Conservation (phyloP, 2,329 filamentous ascomycete species). For the Fusarium sp. region DNA sequence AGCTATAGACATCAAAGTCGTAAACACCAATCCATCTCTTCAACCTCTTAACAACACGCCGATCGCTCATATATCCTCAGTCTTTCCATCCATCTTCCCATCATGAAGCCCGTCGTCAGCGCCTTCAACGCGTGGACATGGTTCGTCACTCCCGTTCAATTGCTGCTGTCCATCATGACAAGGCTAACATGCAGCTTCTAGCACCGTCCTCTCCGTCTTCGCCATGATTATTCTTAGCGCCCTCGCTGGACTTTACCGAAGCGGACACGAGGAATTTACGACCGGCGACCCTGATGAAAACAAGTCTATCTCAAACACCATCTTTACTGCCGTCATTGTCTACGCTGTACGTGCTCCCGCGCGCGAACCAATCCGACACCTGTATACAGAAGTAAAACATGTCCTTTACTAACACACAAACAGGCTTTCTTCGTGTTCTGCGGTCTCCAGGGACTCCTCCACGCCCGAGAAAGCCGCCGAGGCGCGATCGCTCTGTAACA, state of each 20-base stretch:
- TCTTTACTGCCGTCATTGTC: slow-evolving; percentile 89
- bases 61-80: not conserved
- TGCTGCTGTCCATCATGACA: slow-evolving; percentile 28
- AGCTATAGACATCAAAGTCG: slow-evolving; percentile 41
- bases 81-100: slow-evolving; percentile 51
- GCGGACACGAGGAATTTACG: slow-evolving; percentile 85
- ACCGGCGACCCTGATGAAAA: slow-evolving; percentile 82
- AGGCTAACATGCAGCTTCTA: slow-evolving; percentile 56
- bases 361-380: not conserved
- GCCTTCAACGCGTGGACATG: slow-evolving; percentile 95
- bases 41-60: slow-evolving; percentile 4
- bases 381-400: not conserved
- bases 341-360: slow-evolving; percentile 77
- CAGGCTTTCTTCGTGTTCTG: slow-evolving; percentile 94
- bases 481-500: slow-evolving; percentile 82
- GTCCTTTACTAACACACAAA: slow-evolving; percentile 15
- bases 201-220: slow-evolving; percentile 78
- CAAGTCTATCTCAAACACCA: slow-evolving; percentile 81
- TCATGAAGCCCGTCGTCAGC: slow-evolving; percentile 95
- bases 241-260: slow-evolving; percentile 79
- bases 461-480: slow-evolving; percentile 83
- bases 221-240: slow-evolving; percentile 74
- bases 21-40: slow-evolving; percentile 20
- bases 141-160: slow-evolving; percentile 64
- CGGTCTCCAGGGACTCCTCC: slow-evolving; percentile 87